Conservation (phyloP, 2,329 filamentous ascomycete species). For the Colletotrichum sp. region DNA sequence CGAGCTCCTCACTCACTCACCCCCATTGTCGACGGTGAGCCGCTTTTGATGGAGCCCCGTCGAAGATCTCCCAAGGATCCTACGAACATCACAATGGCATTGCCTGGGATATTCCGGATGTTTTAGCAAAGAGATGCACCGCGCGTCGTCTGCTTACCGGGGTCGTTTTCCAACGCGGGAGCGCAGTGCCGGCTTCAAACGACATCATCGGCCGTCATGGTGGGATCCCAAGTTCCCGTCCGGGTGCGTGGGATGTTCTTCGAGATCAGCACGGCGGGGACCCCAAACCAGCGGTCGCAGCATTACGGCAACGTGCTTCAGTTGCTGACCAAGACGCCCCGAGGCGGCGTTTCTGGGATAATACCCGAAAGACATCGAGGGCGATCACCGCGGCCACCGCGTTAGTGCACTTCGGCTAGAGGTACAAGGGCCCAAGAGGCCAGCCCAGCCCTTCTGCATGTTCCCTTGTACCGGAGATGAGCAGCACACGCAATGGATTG, state of each 20-base stretch:
- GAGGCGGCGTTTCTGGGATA: constrained; percentile 11
- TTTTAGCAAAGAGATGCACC: not conserved
- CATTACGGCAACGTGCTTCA: constrained; percentile 1
- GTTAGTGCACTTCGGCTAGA: constrained; percentile 10
- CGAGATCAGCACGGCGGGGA: constrained; percentile 9
- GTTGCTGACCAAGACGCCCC: constrained; percentile 5
- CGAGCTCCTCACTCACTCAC: not conserved
- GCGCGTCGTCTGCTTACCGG: not conserved
- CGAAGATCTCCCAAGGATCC: not conserved
- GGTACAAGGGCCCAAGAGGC: not conserved
- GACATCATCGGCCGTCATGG: constrained; percentile 20
- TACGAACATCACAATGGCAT: not conserved
- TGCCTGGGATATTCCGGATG: not conserved
- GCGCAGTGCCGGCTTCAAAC: constrained; percentile 10
- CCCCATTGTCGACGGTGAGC: not conserved
- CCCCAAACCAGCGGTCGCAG: not conserved
- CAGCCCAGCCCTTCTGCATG: not conserved
- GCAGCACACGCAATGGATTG: not conserved
- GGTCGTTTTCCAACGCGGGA: not conserved
- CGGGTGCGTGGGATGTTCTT: constrained; percentile 15
- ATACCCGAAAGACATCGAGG: constrained; percentile 2
- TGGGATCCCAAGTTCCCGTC: constrained; percentile 9
- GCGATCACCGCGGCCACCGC: constrained; percentile 8
- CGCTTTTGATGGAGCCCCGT: not conserved
- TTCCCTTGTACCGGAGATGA: constrained; percentile 1